Evolutionary conservation across 805 yeast genomes (phyloP).

Genomic region (Naumovozyma dairenensis): DNA sequence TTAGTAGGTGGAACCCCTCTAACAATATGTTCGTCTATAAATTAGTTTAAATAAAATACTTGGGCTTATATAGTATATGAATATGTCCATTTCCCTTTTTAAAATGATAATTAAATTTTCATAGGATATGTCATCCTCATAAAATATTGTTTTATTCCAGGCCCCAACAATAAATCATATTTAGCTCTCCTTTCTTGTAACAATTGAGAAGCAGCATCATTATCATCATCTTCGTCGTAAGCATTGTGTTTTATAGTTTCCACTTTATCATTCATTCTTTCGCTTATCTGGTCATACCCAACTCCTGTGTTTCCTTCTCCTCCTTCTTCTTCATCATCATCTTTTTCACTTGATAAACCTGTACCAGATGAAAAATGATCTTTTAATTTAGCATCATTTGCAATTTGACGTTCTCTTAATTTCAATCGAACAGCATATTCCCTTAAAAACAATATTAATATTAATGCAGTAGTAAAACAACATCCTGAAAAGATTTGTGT

Average conservation of each 20-base stretch:
- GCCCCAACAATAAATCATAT: conserved; percentile 12
- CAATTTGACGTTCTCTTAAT: conserved; percentile 15
- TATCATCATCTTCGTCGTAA: conserved; percentile 1
- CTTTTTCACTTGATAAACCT: background rate
- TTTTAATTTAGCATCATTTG: conserved; percentile 1
- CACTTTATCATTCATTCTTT: conserved; percentile 6
- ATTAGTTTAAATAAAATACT: no score
- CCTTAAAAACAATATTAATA: conserved; percentile 39
- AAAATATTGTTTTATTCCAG: conserved; percentile 14
- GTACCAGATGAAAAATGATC: background rate
- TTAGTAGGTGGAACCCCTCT: no score
- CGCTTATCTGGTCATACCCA: background rate
- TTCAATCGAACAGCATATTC: conserved; percentile 41
- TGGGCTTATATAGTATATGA: no score
- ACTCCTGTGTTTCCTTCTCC: conserved; percentile 6
- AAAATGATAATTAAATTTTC: conserved; percentile 10
- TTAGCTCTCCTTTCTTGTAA: conserved; percentile 10
- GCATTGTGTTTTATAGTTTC: no score
- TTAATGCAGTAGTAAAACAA: conserved; percentile 34
- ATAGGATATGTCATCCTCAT: conserved; percentile 20
- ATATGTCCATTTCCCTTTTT: background rate
- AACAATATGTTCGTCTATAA: no score
- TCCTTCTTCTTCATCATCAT: conserved; percentile 6
- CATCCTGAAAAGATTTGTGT: conserved; percentile 54
- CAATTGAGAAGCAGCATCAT: conserved; percentile 4